phyloP scores from a whole-genome alignment of 164 flowering plant species.

The Sedum album region DNA sequence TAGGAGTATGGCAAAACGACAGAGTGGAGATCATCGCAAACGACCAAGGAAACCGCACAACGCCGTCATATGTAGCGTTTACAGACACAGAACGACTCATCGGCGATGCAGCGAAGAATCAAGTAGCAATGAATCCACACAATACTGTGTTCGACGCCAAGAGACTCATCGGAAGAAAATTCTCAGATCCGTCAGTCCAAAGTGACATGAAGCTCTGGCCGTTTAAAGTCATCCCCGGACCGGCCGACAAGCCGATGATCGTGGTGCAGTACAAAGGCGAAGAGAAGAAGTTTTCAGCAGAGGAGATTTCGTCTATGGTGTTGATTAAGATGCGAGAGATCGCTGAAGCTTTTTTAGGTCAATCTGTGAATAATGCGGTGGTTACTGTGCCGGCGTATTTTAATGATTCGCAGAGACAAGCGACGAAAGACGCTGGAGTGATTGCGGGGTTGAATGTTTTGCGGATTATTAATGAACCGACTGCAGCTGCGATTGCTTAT shows the following conservation, averaged over 20 bases:
- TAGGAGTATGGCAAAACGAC: conserved; percentile 20
- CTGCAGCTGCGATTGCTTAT: conserved; percentile 19
- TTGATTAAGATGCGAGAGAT: conserved; percentile 18
- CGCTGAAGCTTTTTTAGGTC: conserved; percentile 18
- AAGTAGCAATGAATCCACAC: conserved; percentile 22
- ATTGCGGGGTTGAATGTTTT: conserved; percentile 19
- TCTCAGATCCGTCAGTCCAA: conserved; percentile 22
- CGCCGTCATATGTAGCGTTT: conserved; percentile 24
- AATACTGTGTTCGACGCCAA: conserved; percentile 27
- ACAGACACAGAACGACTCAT: conserved; percentile 11
- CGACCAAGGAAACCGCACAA: conserved; percentile 25
- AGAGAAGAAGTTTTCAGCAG: neutral
- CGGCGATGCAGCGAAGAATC: conserved; percentile 8
- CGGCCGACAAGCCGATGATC: conserved; percentile 21
- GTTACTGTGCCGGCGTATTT: conserved; percentile 24
- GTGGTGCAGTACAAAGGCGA: neutral
- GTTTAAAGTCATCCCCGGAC: conserved; percentile 17
- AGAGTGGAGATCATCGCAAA: conserved; percentile 9
- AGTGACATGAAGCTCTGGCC: conserved; percentile 28
- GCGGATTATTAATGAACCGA: conserved; percentile 23
- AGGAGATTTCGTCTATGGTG: conserved; percentile 16
- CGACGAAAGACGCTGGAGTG: conserved; percentile 23
- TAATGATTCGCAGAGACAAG: conserved; percentile 25
- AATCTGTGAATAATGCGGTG: conserved; percentile 18
- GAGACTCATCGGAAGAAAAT: conserved; percentile 20